Conservation (phyloP, 305 asterid genomes). For the Andrographis paniculata region DNA sequence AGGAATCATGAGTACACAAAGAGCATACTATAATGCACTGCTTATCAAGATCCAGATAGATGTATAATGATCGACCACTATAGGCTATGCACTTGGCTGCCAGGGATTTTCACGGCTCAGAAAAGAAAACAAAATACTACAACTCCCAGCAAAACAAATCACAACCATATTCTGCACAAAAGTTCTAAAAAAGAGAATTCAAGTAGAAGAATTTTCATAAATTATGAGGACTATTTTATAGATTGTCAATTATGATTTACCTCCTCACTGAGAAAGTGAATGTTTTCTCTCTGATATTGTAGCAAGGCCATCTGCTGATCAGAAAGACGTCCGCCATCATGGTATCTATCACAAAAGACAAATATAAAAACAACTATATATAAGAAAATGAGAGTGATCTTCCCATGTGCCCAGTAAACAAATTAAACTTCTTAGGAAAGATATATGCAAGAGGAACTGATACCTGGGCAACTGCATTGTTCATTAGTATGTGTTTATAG, state of each 20-base stretch:
- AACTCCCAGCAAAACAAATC: conserved; percentile 3
- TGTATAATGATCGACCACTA: neutral
- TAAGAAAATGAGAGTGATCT: too few species aligned
- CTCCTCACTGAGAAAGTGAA: conserved; percentile 97
- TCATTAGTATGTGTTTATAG: too few species aligned
- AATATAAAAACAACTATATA: conserved; percentile 7
- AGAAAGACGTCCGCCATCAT: conserved; percentile 88
- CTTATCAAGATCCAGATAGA: neutral
- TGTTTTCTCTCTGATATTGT: conserved; percentile 97
- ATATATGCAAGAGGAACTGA: too few species aligned
- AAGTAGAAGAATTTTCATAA: conserved; percentile 11
- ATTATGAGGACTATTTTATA: conserved; percentile 2
- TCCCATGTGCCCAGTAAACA: too few species aligned
- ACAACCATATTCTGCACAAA: neutral
- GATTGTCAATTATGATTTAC: conserved; percentile 27
- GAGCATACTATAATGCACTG: conserved; percentile 2
- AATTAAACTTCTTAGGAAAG: too few species aligned
- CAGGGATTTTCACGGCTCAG: conserved; percentile 15
- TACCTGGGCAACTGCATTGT: too few species aligned
- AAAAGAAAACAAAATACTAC: conserved; percentile 3
- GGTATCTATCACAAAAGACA: conserved; percentile 51
- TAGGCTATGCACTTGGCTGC: conserved; percentile 10
- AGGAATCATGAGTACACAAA: conserved; percentile 18
- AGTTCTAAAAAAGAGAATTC: neutral
- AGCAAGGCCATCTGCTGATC: conserved; percentile 99